Evolutionary conservation across 352 stramenopile species (phyloP), one percentile per base, ranked within the genome.

Genomic region (Globisporangium cederbergense): DNA sequence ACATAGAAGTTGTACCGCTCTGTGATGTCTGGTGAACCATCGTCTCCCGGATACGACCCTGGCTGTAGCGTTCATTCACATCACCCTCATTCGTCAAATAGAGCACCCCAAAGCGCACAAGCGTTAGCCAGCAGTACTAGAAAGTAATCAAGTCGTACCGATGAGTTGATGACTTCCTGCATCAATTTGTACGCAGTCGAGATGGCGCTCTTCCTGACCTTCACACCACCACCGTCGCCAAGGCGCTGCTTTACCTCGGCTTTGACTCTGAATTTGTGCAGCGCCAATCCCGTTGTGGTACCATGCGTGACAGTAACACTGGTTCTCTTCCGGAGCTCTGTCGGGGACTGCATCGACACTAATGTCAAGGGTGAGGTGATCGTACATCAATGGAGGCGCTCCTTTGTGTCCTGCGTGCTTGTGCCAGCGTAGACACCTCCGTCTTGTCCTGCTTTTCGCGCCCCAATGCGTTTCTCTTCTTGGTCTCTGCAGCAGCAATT

Each of bases 1-100:
- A 53, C 81, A 30, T 78, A 90, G 58, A 88, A 88, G 47, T 90
- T 89, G 68, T 89, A 72, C 22, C 66, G 28, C 55, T 72, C 62
- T 16, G 30, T 61, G 20, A 72, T 65, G 4, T 72, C 56, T 20
- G 42, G 22, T 30, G 66, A 70, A 4, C 62, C 66, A 32, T 72
- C 62, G 32, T 72, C 66, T 2, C 50, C 62, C 14, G 62, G 51
- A 30, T 72, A 70, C 11, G 42, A 38, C 5, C 61, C 62, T 53
- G 56, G 62, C 66, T 72, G 51, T 25, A 47, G 7, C 5, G 28
- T 40, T 16, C 32, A 40, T 40, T 16, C 32, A 30, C 30, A 20
- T 45, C 25, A 40, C 3, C 22, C 51, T 2, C 20, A 36, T 49
- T 60, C n/a, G 36, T 40, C 38, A 32, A 53, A 45, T 8, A 30